Conservation (phyloP, 257 asterid genomes). For the Solanum pinnatisectum region DNA sequence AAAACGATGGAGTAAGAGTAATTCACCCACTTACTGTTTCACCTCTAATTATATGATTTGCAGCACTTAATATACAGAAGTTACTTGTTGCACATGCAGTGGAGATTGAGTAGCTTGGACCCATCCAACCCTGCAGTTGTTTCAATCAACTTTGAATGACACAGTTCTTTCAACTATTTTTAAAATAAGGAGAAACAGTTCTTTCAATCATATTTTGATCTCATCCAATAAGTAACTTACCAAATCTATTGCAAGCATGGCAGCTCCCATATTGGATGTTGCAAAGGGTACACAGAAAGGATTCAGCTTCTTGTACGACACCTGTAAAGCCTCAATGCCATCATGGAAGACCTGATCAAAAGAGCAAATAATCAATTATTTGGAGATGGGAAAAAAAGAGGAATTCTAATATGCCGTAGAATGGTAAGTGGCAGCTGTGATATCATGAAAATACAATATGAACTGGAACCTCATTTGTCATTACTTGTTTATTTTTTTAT, state of each 20-base stretch:
- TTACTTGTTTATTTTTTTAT: not conserved
- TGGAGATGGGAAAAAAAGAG: not conserved
- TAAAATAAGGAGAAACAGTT: not conserved
- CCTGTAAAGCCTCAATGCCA: slow-evolving; percentile 30
- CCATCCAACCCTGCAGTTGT: slow-evolving; percentile 44
- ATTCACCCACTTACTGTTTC: slow-evolving; percentile 29
- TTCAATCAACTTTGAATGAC: not conserved
- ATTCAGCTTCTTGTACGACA: slow-evolving; percentile 40
- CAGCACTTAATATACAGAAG: slow-evolving; percentile 31
- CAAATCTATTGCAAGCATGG: slow-evolving; percentile 40
- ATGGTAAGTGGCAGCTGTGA: not conserved
- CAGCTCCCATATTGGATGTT: slow-evolving; percentile 41
- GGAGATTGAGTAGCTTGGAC: slow-evolving; percentile 43
- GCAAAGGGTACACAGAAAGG: slow-evolving; percentile 43
- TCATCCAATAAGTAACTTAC: slow-evolving; percentile 4
- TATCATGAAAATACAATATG: not conserved
- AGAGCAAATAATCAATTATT: not conserved
- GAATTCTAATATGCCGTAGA: not conserved
- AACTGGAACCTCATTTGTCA: not conserved
- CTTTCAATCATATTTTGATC: not conserved
- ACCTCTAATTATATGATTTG: slow-evolving; percentile 33
- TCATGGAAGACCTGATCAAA: slow-evolving; percentile 32
- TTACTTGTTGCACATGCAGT: slow-evolving; percentile 52
- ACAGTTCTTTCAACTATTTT: not conserved
- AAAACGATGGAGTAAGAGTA: not conserved